phyloP scores from a whole-genome alignment of 352 stramenopile genomes.

The Pythium chondricola region DNA sequence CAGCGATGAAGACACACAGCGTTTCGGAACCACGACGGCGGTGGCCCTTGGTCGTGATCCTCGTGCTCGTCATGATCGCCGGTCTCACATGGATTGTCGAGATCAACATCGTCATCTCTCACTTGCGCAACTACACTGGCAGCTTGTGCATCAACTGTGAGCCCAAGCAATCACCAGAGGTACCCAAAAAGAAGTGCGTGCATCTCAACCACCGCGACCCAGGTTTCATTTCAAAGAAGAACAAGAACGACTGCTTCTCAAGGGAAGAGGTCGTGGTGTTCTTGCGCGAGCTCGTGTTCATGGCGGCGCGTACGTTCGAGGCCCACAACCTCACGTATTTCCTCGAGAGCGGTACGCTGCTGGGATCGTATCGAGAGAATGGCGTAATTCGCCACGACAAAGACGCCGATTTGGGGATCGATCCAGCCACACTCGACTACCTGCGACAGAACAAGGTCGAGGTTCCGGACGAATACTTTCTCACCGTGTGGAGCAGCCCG shows the following conservation, averaged over 20 bases:
- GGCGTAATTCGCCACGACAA: slow-evolving; percentile 23
- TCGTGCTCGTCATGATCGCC: background rate
- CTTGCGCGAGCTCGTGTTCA: slow-evolving; percentile 21
- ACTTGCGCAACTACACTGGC: background rate
- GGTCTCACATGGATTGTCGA: background rate
- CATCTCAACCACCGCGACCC: slow-evolving; percentile 1
- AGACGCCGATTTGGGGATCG: slow-evolving; percentile 25
- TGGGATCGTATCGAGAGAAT: slow-evolving; percentile 22
- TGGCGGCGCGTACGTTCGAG: slow-evolving; percentile 7
- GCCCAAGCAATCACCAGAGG: background rate
- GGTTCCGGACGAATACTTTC: slow-evolving; percentile 13
- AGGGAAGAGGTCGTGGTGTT: slow-evolving; percentile 10
- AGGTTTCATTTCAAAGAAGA: slow-evolving; percentile 6
- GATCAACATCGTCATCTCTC: background rate
- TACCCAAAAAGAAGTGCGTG: slow-evolving; percentile 5
- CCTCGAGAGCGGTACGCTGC: slow-evolving; percentile 28
- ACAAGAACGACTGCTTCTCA: slow-evolving; percentile 11
- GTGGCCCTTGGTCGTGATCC: background rate
- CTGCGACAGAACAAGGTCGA: slow-evolving; percentile 8
- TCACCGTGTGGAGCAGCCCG: slow-evolving; percentile 16
- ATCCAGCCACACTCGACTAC: slow-evolving; percentile 9
- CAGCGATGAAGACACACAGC: too few relatives aligned
- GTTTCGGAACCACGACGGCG: too few relatives aligned
- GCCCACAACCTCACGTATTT: slow-evolving; percentile 25
- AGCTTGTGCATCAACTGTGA: slow-evolving; percentile 6